A percentile compares a stretch with the other conserved stretches of the same genome.
phyloP scores from a whole-genome alignment of 169 alveolate species.

The Neospora caninum region DNA sequence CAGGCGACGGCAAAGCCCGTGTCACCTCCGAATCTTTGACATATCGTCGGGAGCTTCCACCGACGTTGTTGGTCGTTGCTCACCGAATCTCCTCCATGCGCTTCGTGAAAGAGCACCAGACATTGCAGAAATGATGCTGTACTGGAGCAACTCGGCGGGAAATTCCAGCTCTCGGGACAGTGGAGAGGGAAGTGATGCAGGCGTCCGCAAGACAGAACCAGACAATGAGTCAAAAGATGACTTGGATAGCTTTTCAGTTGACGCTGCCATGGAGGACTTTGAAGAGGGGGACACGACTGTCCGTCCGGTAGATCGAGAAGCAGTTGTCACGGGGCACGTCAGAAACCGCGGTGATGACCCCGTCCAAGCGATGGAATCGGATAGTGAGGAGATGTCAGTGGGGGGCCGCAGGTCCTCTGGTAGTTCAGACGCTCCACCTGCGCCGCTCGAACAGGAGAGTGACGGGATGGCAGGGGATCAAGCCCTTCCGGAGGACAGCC shows the following conservation, averaged over 20 bases:
- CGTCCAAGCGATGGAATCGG: slow-evolving; percentile 14
- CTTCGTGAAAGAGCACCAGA: not conserved
- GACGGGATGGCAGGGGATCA: not conserved
- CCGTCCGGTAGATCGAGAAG: not conserved
- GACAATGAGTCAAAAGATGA: not conserved
- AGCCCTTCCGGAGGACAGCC: not conserved
- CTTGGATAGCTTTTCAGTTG: not conserved
- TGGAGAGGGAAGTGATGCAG: not conserved
- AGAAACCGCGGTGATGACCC: slow-evolving; percentile 35
- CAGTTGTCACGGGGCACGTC: not conserved
- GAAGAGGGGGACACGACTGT: slow-evolving; percentile 24
- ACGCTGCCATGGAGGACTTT: not conserved
- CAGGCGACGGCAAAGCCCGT: slow-evolving; percentile 15
- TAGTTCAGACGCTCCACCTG: not conserved
- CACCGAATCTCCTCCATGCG: not conserved
- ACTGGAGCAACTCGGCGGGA: not conserved
- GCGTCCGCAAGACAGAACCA: not conserved
- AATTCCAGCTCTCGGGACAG: not conserved
- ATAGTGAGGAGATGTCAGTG: not conserved
- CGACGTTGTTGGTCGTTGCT: not conserved
- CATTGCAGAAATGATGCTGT: not conserved
- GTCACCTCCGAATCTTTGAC: not conserved
- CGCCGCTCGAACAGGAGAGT: not conserved
- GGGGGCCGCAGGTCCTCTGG: not conserved
- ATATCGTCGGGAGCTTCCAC: not conserved